Base-by-base conservation (phyloP, 1,284 basidiomycete genomes). In the Anthracocystis setariae region DNA sequence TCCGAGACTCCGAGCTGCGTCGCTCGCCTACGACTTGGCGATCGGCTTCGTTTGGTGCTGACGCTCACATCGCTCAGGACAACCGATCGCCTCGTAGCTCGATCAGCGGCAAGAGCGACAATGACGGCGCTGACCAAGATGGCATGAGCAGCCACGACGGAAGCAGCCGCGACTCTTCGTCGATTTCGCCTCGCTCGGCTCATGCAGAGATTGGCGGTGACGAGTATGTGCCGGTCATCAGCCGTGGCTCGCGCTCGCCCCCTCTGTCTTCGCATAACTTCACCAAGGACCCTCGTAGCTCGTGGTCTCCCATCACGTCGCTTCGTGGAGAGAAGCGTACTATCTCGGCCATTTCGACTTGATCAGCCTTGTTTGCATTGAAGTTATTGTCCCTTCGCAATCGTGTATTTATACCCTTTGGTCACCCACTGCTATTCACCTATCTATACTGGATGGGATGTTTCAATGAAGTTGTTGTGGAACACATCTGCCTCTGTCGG, bases 321-420 rank as follows among this genome's bases (percentile, higher is more conserved):
- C 39, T 73, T 33, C 48, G 70, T 3, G 70, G 64, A n/a, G 70
- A 73, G 49, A 73, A 73, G 62, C 39, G 70, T 0, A 44, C 44
- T 18, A 38, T 67, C 33, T 37, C 48, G 21, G 60, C 59, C 32
- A 55, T 73, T 46, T 60, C 70, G 1, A 61, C 38, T 35, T 67
- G 24, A 57, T 9, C n/a, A 33, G n/a, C n/a, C n/a, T 12, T 12
- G 33, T 17, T 5, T 12, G n/a, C 40, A 27, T 12, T 57, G 54
- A 48, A 63, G 40, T 46, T 47, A 21, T 64, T 51, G 49, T 53
- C 3, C 5, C 25, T 42, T 13, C 29, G 20, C 35, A 29, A 24
- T 3, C 35, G 8, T 37, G 35, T 33, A 33, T 33, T 33, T 33
- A 8, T 33, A 33, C 8, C 15, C 8, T 8, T 33, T 33, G 8